Conservation (phyloP, 2,329 filamentous ascomycete genomes). For the Epichloe gansuensis region DNA sequence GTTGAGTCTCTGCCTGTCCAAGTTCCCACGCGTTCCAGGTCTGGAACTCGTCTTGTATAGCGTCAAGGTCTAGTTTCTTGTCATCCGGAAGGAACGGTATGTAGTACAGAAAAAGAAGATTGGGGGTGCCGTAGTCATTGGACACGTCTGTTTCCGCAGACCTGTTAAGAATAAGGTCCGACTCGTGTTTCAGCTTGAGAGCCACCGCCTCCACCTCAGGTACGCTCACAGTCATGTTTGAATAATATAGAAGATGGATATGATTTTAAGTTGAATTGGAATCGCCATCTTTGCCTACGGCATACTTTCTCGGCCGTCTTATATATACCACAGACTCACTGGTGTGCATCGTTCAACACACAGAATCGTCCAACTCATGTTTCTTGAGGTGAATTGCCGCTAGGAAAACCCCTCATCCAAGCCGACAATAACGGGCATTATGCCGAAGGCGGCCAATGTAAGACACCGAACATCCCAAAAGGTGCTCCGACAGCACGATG, state of each 20-base stretch:
- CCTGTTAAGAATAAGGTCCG: background rate
- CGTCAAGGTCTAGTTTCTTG: background rate
- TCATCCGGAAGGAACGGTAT: constrained; percentile 1
- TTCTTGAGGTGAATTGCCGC: too few relatives aligned
- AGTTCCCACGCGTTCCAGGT: constrained; percentile 5
- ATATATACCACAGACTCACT: background rate
- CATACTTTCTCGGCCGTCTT: background rate
- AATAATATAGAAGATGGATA: background rate
- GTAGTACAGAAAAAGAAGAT: constrained; percentile 3
- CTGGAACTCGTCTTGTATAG: constrained; percentile 2
- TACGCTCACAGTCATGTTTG: background rate
- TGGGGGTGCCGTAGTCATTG: constrained; percentile 2
- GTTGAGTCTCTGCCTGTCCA: constrained; percentile 3
- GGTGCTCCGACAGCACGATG: background rate
- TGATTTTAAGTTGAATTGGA: background rate
- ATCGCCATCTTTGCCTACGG: background rate
- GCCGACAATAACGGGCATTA: too few relatives aligned
- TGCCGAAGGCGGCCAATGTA: background rate
- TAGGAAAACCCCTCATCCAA: too few relatives aligned
- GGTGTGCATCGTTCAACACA: too few relatives aligned
- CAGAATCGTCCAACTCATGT: too few relatives aligned
- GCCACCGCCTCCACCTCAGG: background rate
- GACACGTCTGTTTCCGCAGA: background rate
- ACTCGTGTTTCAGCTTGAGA: background rate
- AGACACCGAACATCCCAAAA: background rate